Conservation (phyloP, 306 rosid species). For the Canavalia ensiformis region DNA sequence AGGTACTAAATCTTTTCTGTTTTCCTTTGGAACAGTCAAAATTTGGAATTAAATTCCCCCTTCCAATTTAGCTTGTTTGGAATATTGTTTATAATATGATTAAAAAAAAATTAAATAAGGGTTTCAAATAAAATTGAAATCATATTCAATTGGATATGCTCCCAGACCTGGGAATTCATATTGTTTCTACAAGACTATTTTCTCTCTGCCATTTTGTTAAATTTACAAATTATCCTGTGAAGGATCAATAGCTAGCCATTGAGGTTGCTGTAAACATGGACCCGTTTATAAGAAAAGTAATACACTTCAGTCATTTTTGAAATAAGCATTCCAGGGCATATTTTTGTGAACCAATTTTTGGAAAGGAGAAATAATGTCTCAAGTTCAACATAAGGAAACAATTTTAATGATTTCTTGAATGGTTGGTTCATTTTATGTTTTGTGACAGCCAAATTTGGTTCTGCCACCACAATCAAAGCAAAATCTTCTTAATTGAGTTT, state of each 20-base stretch:
- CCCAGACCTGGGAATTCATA: constrained; percentile 4
- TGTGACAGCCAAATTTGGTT: constrained; percentile 39
- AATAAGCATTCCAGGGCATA: neutral
- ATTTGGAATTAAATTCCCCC: constrained; percentile 32
- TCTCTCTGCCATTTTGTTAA: neutral
- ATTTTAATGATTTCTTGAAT: neutral
- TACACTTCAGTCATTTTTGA: neutral
- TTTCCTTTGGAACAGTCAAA: neutral
- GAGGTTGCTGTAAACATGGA: constrained; percentile 8
- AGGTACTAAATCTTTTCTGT: constrained; percentile 59
- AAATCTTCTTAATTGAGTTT: neutral
- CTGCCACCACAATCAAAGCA: constrained; percentile 15
- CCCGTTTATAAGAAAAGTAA: neutral
- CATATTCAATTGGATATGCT: neutral
- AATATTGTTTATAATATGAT: neutral
- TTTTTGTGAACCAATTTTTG: constrained; percentile 22
- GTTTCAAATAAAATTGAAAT: constrained; percentile 2
- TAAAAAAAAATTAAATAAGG: neutral
- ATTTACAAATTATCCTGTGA: constrained; percentile 15
- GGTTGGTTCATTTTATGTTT: constrained; percentile 3
- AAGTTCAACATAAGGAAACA: constrained; percentile 27
- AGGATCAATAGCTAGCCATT: neutral
- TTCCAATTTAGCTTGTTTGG: constrained; percentile 2
- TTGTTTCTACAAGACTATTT: neutral
- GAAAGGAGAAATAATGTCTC: constrained; percentile 2